Evolutionary conservation across 129 eudicot species (phyloP).

Genomic region (Flaveria trinervia): DNA sequence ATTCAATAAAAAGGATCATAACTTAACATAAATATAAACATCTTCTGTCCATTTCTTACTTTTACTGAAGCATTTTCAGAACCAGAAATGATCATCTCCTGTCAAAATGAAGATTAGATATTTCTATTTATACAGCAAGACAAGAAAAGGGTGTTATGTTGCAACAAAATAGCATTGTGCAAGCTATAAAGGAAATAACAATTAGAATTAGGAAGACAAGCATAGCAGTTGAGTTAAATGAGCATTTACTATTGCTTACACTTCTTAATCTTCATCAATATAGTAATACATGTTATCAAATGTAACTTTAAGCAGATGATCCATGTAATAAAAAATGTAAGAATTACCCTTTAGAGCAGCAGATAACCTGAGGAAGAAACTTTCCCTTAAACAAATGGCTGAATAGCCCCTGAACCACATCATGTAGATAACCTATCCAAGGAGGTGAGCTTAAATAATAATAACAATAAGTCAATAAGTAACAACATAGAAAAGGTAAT

Average conservation of each 20-base stretch:
- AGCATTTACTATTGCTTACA: constrained; percentile 5
- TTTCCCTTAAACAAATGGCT: constrained; percentile 82
- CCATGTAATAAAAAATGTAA: constrained; percentile 1
- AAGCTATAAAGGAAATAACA: no score
- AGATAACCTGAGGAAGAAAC: constrained; percentile 63
- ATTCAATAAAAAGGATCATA: no score
- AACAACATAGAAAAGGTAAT: background rate
- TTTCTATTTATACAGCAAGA: no score
- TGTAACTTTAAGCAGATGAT: constrained; percentile 4
- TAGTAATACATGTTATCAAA: background rate
- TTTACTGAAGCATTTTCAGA: no score
- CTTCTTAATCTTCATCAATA: constrained; percentile 5
- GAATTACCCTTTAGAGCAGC: constrained; percentile 49
- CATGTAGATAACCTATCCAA: constrained; percentile 71
- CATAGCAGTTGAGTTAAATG: constrained; percentile 7
- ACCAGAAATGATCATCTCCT: no score
- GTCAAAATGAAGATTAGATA: no score
- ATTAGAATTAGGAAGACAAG: background rate
- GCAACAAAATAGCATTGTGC: no score
- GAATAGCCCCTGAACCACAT: constrained; percentile 89
- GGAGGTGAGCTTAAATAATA: background rate
- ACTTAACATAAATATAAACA: no score
- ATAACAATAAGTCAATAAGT: background rate
- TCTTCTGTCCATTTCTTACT: no score
- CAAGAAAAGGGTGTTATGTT: no score